phyloP scores from a whole-genome alignment of 2,329 filamentous ascomycete species.

The Polychaeton citri region DNA sequence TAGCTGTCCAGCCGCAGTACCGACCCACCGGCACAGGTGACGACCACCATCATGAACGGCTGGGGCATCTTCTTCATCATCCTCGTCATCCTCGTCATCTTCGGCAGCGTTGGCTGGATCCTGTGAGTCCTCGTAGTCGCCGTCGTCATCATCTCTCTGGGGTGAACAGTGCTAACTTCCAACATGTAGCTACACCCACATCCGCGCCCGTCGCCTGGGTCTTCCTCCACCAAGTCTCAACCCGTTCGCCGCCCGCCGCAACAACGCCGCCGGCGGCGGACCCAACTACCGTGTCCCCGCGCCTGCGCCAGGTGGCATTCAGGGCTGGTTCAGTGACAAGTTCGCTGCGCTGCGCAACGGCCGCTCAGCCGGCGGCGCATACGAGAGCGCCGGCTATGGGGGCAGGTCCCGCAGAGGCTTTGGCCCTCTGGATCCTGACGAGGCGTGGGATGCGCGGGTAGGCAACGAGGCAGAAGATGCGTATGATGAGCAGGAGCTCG shows the following conservation, averaged over 20 bases:
- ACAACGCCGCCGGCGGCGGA: conserved; percentile 8
- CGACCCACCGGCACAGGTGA: too few species aligned
- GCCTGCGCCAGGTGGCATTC: conserved; percentile 47
- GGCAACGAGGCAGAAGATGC: conserved; percentile 53
- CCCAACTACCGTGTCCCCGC: conserved; percentile 33
- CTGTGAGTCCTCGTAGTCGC: conserved; percentile 21
- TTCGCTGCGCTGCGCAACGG: conserved; percentile 51
- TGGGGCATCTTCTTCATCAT: conserved; percentile 60
- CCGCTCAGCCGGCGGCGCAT: conserved; percentile 44
- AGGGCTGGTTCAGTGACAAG: conserved; percentile 61
- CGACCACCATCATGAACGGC: conserved; percentile 9
- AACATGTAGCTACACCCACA: conserved; percentile 44
- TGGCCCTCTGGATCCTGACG: conserved; percentile 63
- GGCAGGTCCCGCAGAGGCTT: conserved; percentile 39
- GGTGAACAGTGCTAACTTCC: too few species aligned
- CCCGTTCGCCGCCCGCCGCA: conserved; percentile 44
- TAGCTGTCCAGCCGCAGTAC: too few species aligned
- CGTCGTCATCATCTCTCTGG: too few species aligned
- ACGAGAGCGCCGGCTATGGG: conserved; percentile 23
- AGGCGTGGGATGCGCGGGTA: conserved; percentile 73
- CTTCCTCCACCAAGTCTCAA: conserved; percentile 60
- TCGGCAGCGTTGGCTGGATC: conserved; percentile 51
- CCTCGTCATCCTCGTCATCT: conserved; percentile 48
- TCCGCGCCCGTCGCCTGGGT: conserved; percentile 60
- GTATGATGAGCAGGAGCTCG: conserved; percentile 67